Evolutionary conservation across 2,329 filamentous ascomycete genomes (phyloP).

Genomic region (Chrysoporthe cubensis): DNA sequence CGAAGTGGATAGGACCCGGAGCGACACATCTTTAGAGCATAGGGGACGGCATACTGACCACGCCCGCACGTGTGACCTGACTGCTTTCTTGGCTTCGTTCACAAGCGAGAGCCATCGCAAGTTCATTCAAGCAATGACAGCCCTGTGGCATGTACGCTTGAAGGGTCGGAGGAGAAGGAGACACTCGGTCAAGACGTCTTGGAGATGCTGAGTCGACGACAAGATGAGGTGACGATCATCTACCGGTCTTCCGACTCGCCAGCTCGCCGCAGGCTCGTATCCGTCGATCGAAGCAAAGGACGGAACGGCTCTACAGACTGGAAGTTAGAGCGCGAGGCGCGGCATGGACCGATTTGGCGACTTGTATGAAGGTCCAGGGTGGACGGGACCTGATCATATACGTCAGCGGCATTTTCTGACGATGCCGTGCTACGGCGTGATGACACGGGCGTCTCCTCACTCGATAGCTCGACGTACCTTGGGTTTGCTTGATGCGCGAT

Average conservation of each 20-base stretch:
- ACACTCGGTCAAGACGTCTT: background rate
- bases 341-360: background rate
- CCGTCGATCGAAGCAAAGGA: background rate
- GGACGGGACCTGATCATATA: background rate
- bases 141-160: background rate
- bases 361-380: background rate
- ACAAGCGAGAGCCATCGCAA: background rate
- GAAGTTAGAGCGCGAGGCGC: background rate
- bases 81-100: background rate
- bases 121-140: background rate
- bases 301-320: background rate
- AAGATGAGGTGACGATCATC: background rate
- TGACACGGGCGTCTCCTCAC: background rate
- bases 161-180: background rate
- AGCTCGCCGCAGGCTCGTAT: background rate
- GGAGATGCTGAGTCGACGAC: background rate
- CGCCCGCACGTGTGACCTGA: background rate
- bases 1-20: background rate
- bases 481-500: background rate
- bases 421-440: background rate
- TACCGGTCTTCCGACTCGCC: background rate
- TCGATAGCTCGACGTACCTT: background rate
- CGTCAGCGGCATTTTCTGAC: background rate
- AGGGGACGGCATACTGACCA: background rate
- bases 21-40: background rate